Percentiles rank a stretch among this genome's conserved stretches.
These are phyloP conservation scores for peach (Prunus persica) DNA, from an alignment of 306 rosid genomes.

Conservation along the genomic window DNA sequence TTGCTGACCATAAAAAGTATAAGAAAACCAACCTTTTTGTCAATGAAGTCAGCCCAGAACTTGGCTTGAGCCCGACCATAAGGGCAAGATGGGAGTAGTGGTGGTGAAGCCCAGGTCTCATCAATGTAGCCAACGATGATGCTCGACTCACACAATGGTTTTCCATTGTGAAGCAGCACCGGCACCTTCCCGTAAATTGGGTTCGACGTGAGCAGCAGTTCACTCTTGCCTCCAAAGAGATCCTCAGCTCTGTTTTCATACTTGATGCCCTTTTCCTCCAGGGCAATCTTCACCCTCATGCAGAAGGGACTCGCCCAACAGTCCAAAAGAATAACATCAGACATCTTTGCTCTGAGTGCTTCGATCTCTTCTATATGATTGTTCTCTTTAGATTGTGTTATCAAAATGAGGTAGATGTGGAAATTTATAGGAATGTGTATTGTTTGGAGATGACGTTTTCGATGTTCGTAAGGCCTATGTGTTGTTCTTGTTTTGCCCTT, in stretches of 20 bases:
- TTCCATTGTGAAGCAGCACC: slow-evolving; percentile 51
- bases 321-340: slow-evolving; percentile 45
- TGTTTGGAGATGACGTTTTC: not conserved
- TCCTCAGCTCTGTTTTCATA: slow-evolving; percentile 45
- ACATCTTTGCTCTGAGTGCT: slow-evolving; percentile 28
- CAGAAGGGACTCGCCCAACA: slow-evolving; percentile 60
- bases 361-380: not conserved
- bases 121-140: slow-evolving; percentile 51
- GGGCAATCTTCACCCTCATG: slow-evolving; percentile 51
- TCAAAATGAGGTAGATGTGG: not conserved
- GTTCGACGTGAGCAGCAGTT: slow-evolving; percentile 50
- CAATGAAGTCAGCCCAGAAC: slow-evolving; percentile 64
- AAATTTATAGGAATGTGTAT: not conserved
- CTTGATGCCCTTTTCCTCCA: slow-evolving; percentile 52
- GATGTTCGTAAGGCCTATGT: not conserved
- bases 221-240: slow-evolving; percentile 66
- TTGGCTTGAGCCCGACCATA: slow-evolving; percentile 55
- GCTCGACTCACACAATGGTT: slow-evolving; percentile 48
- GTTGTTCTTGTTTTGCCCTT: slow-evolving; percentile 3
- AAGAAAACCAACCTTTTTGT: slow-evolving; percentile 44
- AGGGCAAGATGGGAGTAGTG: slow-evolving; percentile 52
- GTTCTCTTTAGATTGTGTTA: not conserved
- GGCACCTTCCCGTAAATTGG: slow-evolving; percentile 66
- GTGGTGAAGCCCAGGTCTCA: slow-evolving; percentile 48
- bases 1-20: no score